phyloP scores from a whole-genome alignment of 768 basidiomycete species.

The Gautieria morchelliformis region DNA sequence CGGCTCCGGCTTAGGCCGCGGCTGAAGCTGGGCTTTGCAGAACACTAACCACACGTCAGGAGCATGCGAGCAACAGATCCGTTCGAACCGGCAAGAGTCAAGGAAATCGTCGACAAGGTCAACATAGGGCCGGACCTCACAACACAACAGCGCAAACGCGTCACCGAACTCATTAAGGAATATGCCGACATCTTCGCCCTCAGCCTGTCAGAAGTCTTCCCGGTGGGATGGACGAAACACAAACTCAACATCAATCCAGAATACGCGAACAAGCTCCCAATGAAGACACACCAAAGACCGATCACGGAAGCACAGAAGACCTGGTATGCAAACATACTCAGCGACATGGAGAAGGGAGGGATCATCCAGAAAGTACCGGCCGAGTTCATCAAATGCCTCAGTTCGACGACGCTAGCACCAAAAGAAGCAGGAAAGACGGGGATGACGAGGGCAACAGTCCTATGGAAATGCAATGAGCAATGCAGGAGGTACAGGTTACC shows the following conservation, averaged over 20 bases:
- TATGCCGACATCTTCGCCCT: constrained; percentile 34
- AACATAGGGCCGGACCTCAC: constrained; percentile 24
- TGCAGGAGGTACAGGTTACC: too few species aligned
- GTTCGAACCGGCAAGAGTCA: too few species aligned
- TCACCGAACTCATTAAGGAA: constrained; percentile 17
- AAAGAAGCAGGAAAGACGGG: constrained; percentile 23
- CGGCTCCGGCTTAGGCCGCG: too few species aligned
- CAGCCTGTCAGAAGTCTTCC: constrained; percentile 27
- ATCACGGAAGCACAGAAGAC: constrained; percentile 21
- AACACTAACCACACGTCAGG: too few species aligned
- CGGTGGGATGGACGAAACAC: constrained; percentile 24
- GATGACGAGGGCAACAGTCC: constrained; percentile 13
- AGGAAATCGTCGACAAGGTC: constrained; percentile 12
- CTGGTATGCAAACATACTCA: constrained; percentile 23
- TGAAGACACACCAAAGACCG: constrained; percentile 21
- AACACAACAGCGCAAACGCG: constrained; percentile 13
- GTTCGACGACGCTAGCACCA: constrained; percentile 25
- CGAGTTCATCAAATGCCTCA: constrained; percentile 26
- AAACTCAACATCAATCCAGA: constrained; percentile 23
- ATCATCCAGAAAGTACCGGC: constrained; percentile 24
- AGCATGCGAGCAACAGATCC: too few species aligned
- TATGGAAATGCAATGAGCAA: constrained; percentile 29
- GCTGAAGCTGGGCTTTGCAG: too few species aligned
- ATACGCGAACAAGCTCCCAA: constrained; percentile 20
- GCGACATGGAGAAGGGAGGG: constrained; percentile 25